Evolutionary conservation across 2,329 filamentous ascomycete species (phyloP), one percentile per base, ranked within the genome.

Genomic region (Hypoxylon sp.): DNA sequence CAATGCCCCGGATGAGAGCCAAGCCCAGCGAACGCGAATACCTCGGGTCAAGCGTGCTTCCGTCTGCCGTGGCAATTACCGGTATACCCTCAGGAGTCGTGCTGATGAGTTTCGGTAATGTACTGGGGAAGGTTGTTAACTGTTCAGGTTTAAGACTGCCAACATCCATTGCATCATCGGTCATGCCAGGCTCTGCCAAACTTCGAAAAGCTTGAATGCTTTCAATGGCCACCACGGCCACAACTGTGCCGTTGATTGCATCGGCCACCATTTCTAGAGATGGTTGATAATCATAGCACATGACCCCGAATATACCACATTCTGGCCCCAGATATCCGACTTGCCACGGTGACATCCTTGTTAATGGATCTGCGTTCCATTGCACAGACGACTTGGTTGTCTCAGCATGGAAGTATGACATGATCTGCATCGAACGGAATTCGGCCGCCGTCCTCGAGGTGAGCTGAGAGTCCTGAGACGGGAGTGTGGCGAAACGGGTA

Each of bases 371-470:
- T 0, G 78, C 58, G 48, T 81, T 75, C 83, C 86, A 90, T 40
- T 69, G 72, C 17, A 73, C 45, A 9, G 11, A 26, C 11, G 20
- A 42, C 21, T 42, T 21, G 10, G 5, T 4, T 7, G 21, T 15
- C 6, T 73, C 68, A 8, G 78, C 63, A 69, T 94, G 91, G 67
- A 94, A 91, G 66, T 93, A 94, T 0, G 89, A 88, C 81, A 92
- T 87, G n/a, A 82, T 85, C 65, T 92, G 89, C 88, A 94, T 92
- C 4, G 83, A 81, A 47, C 89, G 79, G 2, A 91, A 73, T 59
- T 93, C 86, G 0, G 84, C 80, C 0, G 88, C 82, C 8, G 87
- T 89, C 31, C 87, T 79, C 2, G 82, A 76, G 1, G 79, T 79
- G 35, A 78, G 78, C 35, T 85, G 82, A n/a, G 79, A 79, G 7